These are phyloP conservation scores for Leptographium galeiforme DNA, from an alignment of 2,329 filamentous ascomycete species.

Conservation along the genomic window DNA sequence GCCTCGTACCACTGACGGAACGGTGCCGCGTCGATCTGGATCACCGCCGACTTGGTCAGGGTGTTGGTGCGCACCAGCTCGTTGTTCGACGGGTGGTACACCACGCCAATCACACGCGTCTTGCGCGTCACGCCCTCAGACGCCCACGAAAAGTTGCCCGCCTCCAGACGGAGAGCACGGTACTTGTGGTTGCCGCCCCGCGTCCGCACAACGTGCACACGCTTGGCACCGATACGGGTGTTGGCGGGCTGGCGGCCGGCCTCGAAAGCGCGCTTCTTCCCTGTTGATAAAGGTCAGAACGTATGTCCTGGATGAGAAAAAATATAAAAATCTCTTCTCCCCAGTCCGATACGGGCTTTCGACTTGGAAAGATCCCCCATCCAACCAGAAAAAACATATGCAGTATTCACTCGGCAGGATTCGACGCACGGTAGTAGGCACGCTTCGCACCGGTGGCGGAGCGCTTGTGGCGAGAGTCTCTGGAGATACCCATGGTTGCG, in stretches of 20 bases:
- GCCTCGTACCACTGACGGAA: conserved; percentile 99
- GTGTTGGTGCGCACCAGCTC: conserved; percentile 99
- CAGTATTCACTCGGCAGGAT: conserved; percentile 11
- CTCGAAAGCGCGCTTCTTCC: conserved; percentile 99
- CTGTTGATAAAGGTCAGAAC: conserved; percentile 63
- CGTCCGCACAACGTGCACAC: conserved; percentile 27
- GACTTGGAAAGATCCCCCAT: conserved; percentile 18
- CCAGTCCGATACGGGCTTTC: conserved; percentile 52
- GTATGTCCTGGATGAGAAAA: conserved; percentile 34
- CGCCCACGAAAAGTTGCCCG: conserved; percentile 98
- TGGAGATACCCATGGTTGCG: conserved; percentile 98
- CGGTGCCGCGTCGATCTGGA: conserved; percentile 96
- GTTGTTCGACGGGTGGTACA: conserved; percentile 99
- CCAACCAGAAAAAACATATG: conserved; percentile 15
- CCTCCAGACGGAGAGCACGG: conserved; percentile 96
- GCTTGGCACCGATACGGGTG: conserved; percentile 80
- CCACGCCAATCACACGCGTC: conserved; percentile 95
- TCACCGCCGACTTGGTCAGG: conserved; percentile 95
- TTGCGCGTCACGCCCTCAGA: conserved; percentile 97
- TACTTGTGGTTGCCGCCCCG: conserved; percentile 94
- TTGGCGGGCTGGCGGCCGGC: conserved; percentile 98
- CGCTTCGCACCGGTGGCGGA: conserved; percentile 98
- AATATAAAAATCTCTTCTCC: conserved; percentile 7
- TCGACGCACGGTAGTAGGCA: conserved; percentile 70
- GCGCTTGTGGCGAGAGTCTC: conserved; percentile 99